These are phyloP conservation scores for Magnusiomyces tetraspermus DNA, from an alignment of 1,139 yeast species.

Conservation along the genomic window DNA sequence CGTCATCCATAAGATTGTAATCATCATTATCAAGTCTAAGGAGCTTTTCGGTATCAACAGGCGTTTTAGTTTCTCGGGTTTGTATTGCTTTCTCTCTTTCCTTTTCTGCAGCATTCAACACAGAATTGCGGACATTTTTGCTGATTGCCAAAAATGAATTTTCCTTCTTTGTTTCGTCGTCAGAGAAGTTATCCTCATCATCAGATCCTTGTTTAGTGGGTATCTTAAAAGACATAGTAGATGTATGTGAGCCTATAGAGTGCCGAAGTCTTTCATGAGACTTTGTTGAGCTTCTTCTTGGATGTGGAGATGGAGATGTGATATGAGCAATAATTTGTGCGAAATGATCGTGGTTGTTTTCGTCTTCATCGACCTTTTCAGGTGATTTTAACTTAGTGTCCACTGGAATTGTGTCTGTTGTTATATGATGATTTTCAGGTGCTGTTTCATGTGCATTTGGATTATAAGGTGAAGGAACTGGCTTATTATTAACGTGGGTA, in stretches of 20 bases:
- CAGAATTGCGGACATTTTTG: conserved; percentile 4
- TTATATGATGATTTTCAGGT: no score
- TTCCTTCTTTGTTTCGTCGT: conserved; percentile 1
- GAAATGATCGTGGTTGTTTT: no score
- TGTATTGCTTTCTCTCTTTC: neutral
- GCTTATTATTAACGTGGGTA: no score
- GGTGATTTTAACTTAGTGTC: no score
- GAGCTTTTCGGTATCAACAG: neutral
- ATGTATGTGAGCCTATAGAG: no score
- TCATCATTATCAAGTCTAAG: conserved; percentile 19
- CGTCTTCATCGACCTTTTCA: no score
- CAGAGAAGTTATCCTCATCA: conserved; percentile 4
- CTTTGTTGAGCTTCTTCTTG: neutral
- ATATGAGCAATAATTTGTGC: no score
- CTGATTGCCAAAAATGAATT: conserved; percentile 8
- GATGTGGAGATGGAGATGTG: neutral
- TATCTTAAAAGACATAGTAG: neutral
- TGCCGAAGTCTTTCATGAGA: neutral
- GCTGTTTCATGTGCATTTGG: no score
- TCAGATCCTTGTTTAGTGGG: neutral
- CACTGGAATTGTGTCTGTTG: no score
- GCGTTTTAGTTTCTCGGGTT: neutral
- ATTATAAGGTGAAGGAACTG: no score
- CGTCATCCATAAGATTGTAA: no score
- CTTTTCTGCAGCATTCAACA: neutral